Conservation (phyloP, 495 filamentous ascomycete species). For the Cairneyella variabilis region DNA sequence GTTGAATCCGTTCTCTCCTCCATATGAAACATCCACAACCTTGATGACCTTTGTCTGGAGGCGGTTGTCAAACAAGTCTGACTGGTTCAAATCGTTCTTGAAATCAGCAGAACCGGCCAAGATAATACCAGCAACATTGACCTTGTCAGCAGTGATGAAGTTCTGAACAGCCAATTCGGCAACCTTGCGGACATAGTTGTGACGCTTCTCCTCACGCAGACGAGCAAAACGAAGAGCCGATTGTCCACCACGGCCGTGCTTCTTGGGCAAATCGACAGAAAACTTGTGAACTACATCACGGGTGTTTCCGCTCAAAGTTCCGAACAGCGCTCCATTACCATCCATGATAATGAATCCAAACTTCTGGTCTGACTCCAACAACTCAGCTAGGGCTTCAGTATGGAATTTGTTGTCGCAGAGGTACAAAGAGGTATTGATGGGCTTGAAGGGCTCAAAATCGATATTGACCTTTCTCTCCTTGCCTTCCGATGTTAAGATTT, state of each 20-base stretch:
- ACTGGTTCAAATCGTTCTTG: slow-evolving; percentile 98
- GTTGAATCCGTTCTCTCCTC: slow-evolving; percentile 99
- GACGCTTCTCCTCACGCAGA: slow-evolving; percentile 98
- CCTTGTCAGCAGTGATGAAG: slow-evolving; percentile 96
- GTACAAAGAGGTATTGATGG: slow-evolving; percentile 98
- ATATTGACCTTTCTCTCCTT: slow-evolving; percentile 99
- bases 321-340: slow-evolving; percentile 95
- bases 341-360: slow-evolving; percentile 99
- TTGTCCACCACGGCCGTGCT: slow-evolving; percentile 99
- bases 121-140: slow-evolving; percentile 92
- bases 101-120: slow-evolving; percentile 97
- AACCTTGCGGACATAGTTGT: slow-evolving; percentile 99
- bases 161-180: slow-evolving; percentile 97
- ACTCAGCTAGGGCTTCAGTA: slow-evolving; percentile 91
- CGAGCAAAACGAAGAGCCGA: slow-evolving; percentile 98
- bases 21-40: slow-evolving; percentile 96
- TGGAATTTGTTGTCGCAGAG: slow-evolving; percentile 99
- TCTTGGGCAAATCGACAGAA: slow-evolving; percentile 95
- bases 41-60: slow-evolving; percentile 95
- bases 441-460: slow-evolving; percentile 99
- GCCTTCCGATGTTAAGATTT: slow-evolving; percentile 98
- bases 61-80: slow-evolving; percentile 92
- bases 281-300: slow-evolving; percentile 97
- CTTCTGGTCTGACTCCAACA: slow-evolving; percentile 96
- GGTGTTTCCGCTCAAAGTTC: slow-evolving; percentile 94